Evolutionary conservation across 345 rosid species (phyloP).

Genomic region (Rhizophora apiculata): DNA sequence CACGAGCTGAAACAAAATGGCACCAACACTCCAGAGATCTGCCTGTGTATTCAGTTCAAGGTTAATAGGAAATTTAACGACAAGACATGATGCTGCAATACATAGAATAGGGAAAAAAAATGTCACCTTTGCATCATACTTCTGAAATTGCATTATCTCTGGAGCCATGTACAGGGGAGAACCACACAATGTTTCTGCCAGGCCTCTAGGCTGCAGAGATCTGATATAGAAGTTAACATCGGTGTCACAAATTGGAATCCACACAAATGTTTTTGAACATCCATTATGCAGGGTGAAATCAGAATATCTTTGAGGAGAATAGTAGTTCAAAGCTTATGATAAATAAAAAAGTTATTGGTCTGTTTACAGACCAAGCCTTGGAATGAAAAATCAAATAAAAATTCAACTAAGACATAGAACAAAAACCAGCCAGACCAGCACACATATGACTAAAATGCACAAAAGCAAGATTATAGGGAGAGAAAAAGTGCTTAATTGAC

Average conservation of each 20-base stretch:
- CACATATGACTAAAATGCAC: background rate
- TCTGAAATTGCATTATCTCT: constrained; percentile 96
- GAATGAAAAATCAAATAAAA: background rate
- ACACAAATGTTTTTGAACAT: background rate
- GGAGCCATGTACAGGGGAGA: constrained; percentile 99
- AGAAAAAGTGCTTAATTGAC: background rate
- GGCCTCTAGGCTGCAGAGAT: constrained; percentile 86
- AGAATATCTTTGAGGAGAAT: background rate
- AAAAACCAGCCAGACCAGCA: too few species aligned
- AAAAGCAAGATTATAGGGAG: background rate
- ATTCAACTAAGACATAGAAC: background rate
- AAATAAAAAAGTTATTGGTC: background rate
- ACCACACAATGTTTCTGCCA: constrained; percentile 97
- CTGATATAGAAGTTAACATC: constrained; percentile 38
- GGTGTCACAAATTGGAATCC: background rate
- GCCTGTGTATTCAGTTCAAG: constrained; percentile 66
- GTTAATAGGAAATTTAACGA: constrained; percentile 31
- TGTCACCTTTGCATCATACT: constrained; percentile 96
- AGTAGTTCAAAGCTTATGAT: background rate
- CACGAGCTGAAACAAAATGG: constrained; percentile 91
- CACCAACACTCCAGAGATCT: constrained; percentile 99
- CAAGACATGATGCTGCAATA: constrained; percentile 1
- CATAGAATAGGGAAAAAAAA: background rate
- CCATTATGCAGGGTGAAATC: background rate
- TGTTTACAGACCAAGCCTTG: background rate